Evolutionary conservation across 2,329 filamentous ascomycete genomes (phyloP).

Genomic region (Hyphodiscus sp.): DNA sequence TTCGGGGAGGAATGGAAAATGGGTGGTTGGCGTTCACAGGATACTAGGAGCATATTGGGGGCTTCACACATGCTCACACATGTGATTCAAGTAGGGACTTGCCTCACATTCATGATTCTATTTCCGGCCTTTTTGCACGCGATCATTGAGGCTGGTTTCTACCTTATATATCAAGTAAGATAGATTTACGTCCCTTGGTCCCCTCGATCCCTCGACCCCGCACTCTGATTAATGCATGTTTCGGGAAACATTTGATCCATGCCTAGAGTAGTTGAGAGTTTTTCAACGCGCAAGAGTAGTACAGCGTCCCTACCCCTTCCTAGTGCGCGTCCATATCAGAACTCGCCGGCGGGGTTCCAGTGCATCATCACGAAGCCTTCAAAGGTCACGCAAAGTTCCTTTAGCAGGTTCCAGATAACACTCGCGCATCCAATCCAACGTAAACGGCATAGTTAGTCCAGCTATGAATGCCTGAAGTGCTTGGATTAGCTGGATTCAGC

Average conservation of each 20-base stretch:
- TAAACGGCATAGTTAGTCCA: neutral
- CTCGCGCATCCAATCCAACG: neutral
- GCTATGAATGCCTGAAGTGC: neutral
- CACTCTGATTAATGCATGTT: too few species aligned
- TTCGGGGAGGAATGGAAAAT: conserved; percentile 2
- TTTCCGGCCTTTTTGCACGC: neutral
- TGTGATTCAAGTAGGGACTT: neutral
- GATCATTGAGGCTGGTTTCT: neutral
- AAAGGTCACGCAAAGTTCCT: neutral
- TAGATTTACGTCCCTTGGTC: too few species aligned
- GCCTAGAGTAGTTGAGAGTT: too few species aligned
- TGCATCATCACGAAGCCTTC: neutral
- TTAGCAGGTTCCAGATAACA: neutral
- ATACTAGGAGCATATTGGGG: neutral
- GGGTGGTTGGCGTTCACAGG: conserved; percentile 4
- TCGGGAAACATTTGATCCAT: too few species aligned
- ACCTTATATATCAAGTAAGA: neutral
- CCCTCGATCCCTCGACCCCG: too few species aligned
- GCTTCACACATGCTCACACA: neutral
- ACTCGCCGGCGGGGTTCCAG: too few species aligned
- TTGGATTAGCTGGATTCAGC: neutral
- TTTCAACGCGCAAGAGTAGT: neutral
- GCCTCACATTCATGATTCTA: neutral
- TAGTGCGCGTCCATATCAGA: too few species aligned
- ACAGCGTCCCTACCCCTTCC: too few species aligned